phyloP scores from a whole-genome alignment of 2,329 filamentous ascomycete species.

The Myrmaecium sp. region DNA sequence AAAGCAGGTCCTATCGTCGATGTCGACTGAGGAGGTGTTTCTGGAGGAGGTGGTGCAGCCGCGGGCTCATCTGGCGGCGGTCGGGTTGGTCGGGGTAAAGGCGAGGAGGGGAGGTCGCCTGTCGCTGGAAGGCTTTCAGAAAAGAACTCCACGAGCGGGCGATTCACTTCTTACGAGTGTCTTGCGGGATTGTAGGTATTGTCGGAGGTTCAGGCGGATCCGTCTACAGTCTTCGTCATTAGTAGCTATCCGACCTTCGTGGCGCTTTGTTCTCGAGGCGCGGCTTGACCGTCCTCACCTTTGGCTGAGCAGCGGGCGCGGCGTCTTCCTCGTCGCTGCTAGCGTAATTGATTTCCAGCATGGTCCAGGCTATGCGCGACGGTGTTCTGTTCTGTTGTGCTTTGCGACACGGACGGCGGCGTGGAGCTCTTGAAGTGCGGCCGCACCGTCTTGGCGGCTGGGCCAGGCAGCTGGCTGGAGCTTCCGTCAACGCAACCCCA shows the following conservation, averaged over 20 bases:
- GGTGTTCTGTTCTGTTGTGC: no score
- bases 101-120: neutral
- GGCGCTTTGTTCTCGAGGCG: no score
- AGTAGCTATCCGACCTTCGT: constrained; percentile 32
- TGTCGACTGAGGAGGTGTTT: constrained; percentile 6
- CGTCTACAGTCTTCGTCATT: constrained; percentile 14
- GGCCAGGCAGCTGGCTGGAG: constrained; percentile 5
- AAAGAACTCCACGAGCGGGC: no score
- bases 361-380: constrained; percentile 4
- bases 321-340: constrained; percentile 30
- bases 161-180: constrained; percentile 9
- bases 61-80: constrained; percentile 5
- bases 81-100: constrained; percentile 1
- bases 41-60: constrained; percentile 2
- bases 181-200: constrained; percentile 1
- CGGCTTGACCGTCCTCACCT: no score
- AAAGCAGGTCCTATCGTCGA: constrained; percentile 8
- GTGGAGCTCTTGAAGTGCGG: no score
- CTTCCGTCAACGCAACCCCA: constrained; percentile 1
- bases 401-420: no score
- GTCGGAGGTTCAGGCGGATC: constrained; percentile 2
- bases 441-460: constrained; percentile 4
- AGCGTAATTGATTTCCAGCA: constrained; percentile 28
- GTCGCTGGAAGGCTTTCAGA: no score
- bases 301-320: constrained; percentile 14